Percentiles rank a stretch among this genome's conserved stretches.
Conservation (phyloP, 257 asterid genomes). For the Ligustrum vulgare region DNA sequence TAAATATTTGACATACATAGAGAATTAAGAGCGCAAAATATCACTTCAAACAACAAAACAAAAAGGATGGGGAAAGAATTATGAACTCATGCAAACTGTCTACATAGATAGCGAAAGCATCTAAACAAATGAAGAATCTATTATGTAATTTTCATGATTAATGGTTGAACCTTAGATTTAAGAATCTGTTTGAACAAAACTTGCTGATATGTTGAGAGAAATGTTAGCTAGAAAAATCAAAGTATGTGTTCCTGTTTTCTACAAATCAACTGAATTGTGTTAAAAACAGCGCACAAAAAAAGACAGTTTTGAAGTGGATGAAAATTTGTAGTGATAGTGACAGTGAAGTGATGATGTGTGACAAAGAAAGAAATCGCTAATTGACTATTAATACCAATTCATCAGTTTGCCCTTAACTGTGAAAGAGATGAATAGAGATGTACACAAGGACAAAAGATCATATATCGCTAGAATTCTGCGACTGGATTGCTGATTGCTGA, state of each 20-base stretch:
- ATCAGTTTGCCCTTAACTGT: too few relatives aligned
- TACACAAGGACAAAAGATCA: too few relatives aligned
- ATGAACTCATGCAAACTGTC: background rate
- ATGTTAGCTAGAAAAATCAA: too few relatives aligned
- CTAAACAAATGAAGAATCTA: background rate
- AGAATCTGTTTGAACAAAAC: background rate
- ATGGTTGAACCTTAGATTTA: background rate
- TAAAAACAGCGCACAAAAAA: too few relatives aligned
- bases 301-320: too few relatives aligned
- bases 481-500: background rate
- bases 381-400: too few relatives aligned
- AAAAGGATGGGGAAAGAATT: background rate
- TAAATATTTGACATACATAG: background rate
- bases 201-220: background rate
- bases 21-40: constrained; percentile 10
- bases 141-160: background rate
- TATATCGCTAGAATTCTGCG: background rate
- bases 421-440: too few relatives aligned
- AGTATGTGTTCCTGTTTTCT: too few relatives aligned
- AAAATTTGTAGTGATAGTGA: too few relatives aligned
- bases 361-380: too few relatives aligned
- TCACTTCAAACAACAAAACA: background rate
- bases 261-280: too few relatives aligned
- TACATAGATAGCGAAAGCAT: background rate
- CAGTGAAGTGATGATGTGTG: too few relatives aligned